Evolutionary conservation across 2,329 filamentous ascomycete species (phyloP), one percentile per base, ranked within the genome.

Genomic region (Metarhizium rileyi): DNA sequence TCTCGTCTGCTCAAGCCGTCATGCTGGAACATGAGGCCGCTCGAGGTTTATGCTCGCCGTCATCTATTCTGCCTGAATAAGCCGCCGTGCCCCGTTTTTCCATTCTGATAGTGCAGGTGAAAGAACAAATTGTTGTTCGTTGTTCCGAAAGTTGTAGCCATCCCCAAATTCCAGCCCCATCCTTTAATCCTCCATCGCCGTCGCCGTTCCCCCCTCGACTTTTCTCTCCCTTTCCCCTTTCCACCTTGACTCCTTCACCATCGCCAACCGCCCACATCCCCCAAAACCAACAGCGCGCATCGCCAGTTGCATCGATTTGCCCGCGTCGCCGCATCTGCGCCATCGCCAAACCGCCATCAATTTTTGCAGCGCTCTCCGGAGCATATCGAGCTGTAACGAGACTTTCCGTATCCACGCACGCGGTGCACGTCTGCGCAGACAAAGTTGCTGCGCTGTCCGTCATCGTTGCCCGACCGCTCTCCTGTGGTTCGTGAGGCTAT

Each of bases 271-370:
- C 59, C 63, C 59, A 60, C 59, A 60, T 58, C 58, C 59, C 63
- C 60, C 53, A 60, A 59, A 56, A 50, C 46, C 49, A 54, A 53
- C 52, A 50, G 64, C 57, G 61, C 53, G 45, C 52, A 43, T 53
- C 46, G 50, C 50, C 56, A 43, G 30, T 56, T 61, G 56, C 71
- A 75, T 75, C 70, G 62, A 67, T 67, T 63, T 59, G 56, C 55
- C 64, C 63, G 64, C 59, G 50, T 63, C 62, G 56, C 56, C 47
- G 49, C 56, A 58, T 59, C 61, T 50, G 54, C 61, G 56, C 54
- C 64, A 69, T 70, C 66, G 50, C 53, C 54, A 67, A 66, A 70
- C 55, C 44, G 51, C 44, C 56, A 56, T 61, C 60, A 64, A 67
- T 66, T 55, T 62, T 60, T 65, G 61, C 64, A 51, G 51, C 60